Base-by-base conservation (phyloP, 2,329 filamentous ascomycete species). In the Grosmannia penicillata region DNA sequence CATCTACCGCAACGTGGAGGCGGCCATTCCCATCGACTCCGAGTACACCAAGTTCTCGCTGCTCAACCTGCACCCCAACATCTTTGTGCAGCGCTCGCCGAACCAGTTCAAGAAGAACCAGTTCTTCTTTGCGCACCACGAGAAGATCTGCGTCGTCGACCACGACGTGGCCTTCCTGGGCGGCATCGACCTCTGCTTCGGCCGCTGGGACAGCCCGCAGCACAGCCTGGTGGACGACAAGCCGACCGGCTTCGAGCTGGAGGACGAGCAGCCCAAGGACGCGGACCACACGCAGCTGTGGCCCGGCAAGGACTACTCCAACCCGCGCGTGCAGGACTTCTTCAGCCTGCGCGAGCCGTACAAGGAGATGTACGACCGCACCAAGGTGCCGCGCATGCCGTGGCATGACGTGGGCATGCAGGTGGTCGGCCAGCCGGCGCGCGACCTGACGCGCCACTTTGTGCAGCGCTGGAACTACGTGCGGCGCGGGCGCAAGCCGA, bases 361-460 rank as follows among this genome's bases (percentile, higher is more conserved):
- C 51, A 91, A 94, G 53, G 91, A 98, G 58, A 96, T 96, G 91
- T 98, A 96, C 52, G 85, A 96, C 57, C 79, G 91, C 39, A 80
- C 75, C 43, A 82, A 82, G 54, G 73, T 89, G 15, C 86, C 91
- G 2, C 70, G 91, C 44, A 98, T 96, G 91, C 89, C 91, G 2
- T 98, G 91, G 91, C 91, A 98, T 52, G 91, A 98, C 56, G 86
- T 98, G 45, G 77, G 81, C 3, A 96, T 98, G 91, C 91, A 96
- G 57, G 79, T 98, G 30, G 86, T 96, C 31, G 91, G 91, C 4
- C 91, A 96, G 55, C 91, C 91, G 3, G 89, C 91, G 11, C 75
- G 91, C 48, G 91, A 98, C 60, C 64, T 96, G 45, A 95, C 87
- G 3, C 76, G 91, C 18, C 91, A 96, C 57, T 98, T 98, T 53